Conservation (phyloP, 176 grass and related monocot genomes). For the Calamus simplicifolius region DNA sequence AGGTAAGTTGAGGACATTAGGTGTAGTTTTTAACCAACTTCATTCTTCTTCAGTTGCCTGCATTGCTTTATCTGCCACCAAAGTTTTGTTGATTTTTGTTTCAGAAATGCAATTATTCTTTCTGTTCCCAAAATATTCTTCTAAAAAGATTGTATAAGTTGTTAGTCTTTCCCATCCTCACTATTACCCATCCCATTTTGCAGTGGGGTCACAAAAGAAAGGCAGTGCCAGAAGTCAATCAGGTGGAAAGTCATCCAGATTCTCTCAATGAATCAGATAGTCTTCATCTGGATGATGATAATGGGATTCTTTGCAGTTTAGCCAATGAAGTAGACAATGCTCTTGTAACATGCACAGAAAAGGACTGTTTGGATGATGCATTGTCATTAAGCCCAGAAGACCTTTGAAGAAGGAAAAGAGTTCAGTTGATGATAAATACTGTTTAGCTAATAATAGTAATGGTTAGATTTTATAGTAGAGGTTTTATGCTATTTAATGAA, state of each 20-base stretch:
- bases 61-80: no score
- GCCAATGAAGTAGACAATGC: constrained; percentile 15
- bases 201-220: constrained; percentile 50
- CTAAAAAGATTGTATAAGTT: no score
- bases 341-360: constrained; percentile 27
- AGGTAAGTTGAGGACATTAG: no score
- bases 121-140: neutral
- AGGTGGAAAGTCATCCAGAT: constrained; percentile 14
- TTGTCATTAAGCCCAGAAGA: constrained; percentile 34
- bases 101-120: neutral
- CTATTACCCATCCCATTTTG: constrained; percentile 14
- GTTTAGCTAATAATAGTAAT: constrained; percentile 29
- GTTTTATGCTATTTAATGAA: no score
- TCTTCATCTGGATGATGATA: constrained; percentile 24
- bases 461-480: neutral
- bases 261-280: constrained; percentile 20
- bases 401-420: constrained; percentile 71
- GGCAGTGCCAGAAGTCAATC: constrained; percentile 18
- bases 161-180: neutral
- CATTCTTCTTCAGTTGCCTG: no score
- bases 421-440: constrained; percentile 40
- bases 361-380: constrained; percentile 30
- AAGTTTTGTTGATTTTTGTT: no score
- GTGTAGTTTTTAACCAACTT: no score
- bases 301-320: constrained; percentile 11